These are phyloP conservation scores for Sarcomyxa edulis DNA, from an alignment of 768 basidiomycete genomes.

Conservation along the genomic window DNA sequence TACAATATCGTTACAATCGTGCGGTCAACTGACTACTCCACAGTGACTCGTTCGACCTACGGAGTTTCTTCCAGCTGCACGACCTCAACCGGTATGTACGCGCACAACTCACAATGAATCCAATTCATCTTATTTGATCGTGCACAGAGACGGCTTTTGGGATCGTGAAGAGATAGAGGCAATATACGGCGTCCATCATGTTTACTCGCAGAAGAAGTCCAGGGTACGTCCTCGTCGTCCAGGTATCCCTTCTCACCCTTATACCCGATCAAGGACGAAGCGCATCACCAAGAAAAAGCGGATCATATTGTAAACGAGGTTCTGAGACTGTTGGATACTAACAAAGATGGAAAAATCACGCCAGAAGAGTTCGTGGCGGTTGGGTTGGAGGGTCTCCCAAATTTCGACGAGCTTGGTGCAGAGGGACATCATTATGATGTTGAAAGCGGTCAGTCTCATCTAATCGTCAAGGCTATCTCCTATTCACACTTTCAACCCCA, in stretches of 20 bases:
- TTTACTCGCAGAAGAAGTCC: conserved; percentile 79
- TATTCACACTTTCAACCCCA: no score
- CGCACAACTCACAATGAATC: not conserved
- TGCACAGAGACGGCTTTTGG: conserved; percentile 70
- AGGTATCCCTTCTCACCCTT: not conserved
- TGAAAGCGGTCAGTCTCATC: conserved; percentile 67
- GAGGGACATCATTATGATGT: conserved; percentile 93
- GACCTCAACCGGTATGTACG: conserved; percentile 73
- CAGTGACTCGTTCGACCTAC: conserved; percentile 77
- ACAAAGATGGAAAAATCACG: conserved; percentile 65
- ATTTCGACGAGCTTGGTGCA: conserved; percentile 78
- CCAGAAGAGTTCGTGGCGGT: conserved; percentile 67
- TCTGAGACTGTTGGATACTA: conserved; percentile 64
- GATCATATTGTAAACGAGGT: conserved; percentile 70
- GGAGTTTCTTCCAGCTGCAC: conserved; percentile 94
- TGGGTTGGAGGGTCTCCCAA: conserved; percentile 74
- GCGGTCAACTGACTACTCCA: conserved; percentile 6
- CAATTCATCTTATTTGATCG: not conserved
- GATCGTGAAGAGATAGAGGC: conserved; percentile 88
- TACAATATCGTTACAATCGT: no score
- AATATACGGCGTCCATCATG: conserved; percentile 93
- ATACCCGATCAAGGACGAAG: conserved; percentile 49
- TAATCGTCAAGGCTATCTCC: no score
- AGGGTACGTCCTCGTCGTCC: conserved; percentile 35
- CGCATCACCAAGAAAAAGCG: conserved; percentile 79